Evolutionary conservation across 768 basidiomycete genomes (phyloP), one percentile per base, ranked within the genome.

Genomic region (Lactarius indigo): DNA sequence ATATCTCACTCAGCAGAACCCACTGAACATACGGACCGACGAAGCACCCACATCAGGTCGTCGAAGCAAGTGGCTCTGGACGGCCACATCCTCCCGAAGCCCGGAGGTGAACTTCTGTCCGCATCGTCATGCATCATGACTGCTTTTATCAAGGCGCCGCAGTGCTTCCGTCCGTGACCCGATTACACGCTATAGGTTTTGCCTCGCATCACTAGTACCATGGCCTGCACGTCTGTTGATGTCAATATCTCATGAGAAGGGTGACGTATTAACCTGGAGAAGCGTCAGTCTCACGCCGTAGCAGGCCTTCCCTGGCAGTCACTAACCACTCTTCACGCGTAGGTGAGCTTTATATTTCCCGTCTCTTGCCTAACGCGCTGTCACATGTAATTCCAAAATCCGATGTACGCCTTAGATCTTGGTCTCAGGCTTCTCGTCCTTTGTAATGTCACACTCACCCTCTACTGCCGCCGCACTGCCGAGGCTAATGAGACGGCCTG

Each of bases 151-250:
- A n/a, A 47, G 41, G 62, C 41, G 28, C 57, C 28, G 18, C 44
- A 37, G 52, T 57, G 23, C 50, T 33, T 35, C 65, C 55, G 35
- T 39, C 42, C 13, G 55, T 41, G 44, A 62, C 44, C 12, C 52
- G n/a, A n/a, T 39, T 58, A 41, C 56, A 58, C 50, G 47, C 55
- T 18, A 10, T 23, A 33, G 50, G 50, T 20, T 37, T 55, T 42
- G 58, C 66, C 66, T 64, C 41, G 54, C 42, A 41, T 12, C 58
- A 64, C 35, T 6, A 39, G 50, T 68, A 30, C 56, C 61, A 57
- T 41, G n/a, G 35, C 61, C 47, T 41, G 41, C 52, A 37, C 52
- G 58, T 28, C 37, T 30, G 52, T 12, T 42, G 61, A 63, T 63
- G 65, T 63, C 61, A 59, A 63, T 54, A 18, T 52, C 37, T 41